phyloP scores from a whole-genome alignment of 441 rosid species.

The Syzygium malaccense region DNA sequence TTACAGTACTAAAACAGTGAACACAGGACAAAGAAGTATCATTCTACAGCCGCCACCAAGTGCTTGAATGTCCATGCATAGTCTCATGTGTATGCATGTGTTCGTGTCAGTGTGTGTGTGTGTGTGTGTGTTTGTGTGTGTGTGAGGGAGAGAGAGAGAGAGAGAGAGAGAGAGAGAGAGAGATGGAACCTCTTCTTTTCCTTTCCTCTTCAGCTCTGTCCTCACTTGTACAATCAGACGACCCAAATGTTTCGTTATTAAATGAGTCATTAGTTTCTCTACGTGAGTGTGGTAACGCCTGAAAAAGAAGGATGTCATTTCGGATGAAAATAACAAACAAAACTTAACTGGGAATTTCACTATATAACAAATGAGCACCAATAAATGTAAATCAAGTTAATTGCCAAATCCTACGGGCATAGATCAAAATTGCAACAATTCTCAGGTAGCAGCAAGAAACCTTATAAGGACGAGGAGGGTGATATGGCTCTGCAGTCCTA shows the following conservation, averaged over 20 bases:
- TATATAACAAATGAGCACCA: not conserved
- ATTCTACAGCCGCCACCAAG: not conserved
- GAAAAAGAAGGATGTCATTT: conserved; percentile 8
- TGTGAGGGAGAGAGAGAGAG: not conserved
- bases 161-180: not conserved
- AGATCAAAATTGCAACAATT: not conserved
- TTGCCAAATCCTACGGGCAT: not conserved
- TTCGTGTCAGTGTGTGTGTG: not conserved
- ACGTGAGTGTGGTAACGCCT: conserved; percentile 72
- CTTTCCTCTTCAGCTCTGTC: conserved; percentile 96
- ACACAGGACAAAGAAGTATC: not conserved
- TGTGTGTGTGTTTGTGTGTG: not conserved
- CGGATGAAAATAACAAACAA: not conserved
- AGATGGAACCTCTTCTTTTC: conserved; percentile 79
- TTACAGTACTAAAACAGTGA: conserved; percentile 1
- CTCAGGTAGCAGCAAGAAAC: conserved; percentile 17
- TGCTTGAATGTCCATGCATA: not conserved
- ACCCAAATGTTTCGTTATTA: conserved; percentile 97
- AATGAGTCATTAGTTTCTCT: conserved; percentile 64
- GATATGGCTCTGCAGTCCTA: conserved; percentile 79
- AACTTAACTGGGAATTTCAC: not conserved
- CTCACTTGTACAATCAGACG: conserved; percentile 66
- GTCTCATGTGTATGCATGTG: not conserved
- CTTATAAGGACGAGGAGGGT: conserved; percentile 98
- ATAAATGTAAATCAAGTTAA: not conserved